Base-by-base conservation (phyloP, 768 basidiomycete species). In the Infundibulicybe gibba region DNA sequence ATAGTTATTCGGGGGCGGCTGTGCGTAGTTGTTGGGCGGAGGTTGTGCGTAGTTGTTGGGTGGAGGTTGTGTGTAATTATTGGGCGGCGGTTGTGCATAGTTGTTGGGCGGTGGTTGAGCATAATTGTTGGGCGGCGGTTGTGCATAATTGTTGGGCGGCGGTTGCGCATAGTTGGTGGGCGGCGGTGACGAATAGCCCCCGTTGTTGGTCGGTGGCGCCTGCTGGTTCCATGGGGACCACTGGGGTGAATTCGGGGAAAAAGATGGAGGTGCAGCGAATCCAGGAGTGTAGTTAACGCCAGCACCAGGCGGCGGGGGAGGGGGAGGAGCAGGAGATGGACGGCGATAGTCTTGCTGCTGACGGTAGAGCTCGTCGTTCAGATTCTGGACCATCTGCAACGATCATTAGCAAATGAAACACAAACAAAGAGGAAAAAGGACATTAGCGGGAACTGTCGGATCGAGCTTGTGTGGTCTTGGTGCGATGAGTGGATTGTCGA, bases 401-500 rank as follows among this genome's bases (percentile, higher is more conserved):
- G 25, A 25, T 25, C 25, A 25, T 25, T 25, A 25, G 25, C 25
- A 8, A 3, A 25, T 4, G 25, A 25, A 25, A 49, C 30, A 21
- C 41, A 35, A 48, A 49, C 33, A 43, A 35, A 47, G 8, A 32
- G 21, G n/a, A 25, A 45, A n/a, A 71, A 77, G 60, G 59, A 84
- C 86, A 57, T 85, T 83, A 30, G 76, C 72, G 15, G 84, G 81
- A 1, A 87, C 60, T 50, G 69, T 71, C 9, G 80, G 80, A 54
- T 83, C 79, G 11, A 83, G 47, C 33, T 79, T 75, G 54, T 84
- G 80, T 0, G 87, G 84, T 10, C 81, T 71, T 4, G 87, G 87
- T 0, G 87, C 87, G 2, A 75, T 75, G 15, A 87, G 63, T 3
- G 84, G 72, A 49, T 79, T 56, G 52, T 74, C 74, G 49, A 72